Evolutionary conservation across 176 grass and related monocot genomes (phyloP).

Genomic region (Coix lacrymajobi): DNA sequence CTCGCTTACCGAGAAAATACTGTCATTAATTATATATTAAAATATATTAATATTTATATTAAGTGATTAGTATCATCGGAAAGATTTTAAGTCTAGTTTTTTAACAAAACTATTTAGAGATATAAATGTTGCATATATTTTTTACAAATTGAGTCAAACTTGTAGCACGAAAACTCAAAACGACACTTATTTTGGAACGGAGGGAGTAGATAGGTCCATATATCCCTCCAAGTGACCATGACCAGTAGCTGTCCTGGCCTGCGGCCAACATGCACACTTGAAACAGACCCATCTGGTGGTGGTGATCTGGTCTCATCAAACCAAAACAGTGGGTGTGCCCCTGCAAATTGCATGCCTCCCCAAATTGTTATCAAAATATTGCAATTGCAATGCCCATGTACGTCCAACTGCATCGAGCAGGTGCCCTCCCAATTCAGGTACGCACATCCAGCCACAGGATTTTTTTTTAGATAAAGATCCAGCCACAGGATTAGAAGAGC

Average conservation of each 20-base stretch:
- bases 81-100: no score
- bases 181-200: no score
- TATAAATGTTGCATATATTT: no score
- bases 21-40: no score
- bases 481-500: slow-evolving; percentile 12
- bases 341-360: slow-evolving; percentile 38
- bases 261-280: slow-evolving; percentile 31
- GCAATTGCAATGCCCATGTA: slow-evolving; percentile 2
- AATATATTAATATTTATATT: no score
- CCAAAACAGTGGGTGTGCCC: neutral
- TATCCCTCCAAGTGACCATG: slow-evolving; percentile 11
- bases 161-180: no score
- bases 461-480: neutral
- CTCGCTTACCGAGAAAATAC: no score
- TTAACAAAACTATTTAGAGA: no score
- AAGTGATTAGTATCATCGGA: no score
- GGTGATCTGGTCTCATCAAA: neutral
- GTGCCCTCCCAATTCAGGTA: slow-evolving; percentile 36
- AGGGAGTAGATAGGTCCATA: no score
- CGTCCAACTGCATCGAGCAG: neutral
- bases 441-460: slow-evolving; percentile 10
- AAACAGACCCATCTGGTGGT: slow-evolving; percentile 6
- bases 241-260: slow-evolving; percentile 22
- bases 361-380: neutral
- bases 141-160: no score